phyloP scores from a whole-genome alignment of 2,329 filamentous ascomycete genomes.

The Leptographium radiaticola region DNA sequence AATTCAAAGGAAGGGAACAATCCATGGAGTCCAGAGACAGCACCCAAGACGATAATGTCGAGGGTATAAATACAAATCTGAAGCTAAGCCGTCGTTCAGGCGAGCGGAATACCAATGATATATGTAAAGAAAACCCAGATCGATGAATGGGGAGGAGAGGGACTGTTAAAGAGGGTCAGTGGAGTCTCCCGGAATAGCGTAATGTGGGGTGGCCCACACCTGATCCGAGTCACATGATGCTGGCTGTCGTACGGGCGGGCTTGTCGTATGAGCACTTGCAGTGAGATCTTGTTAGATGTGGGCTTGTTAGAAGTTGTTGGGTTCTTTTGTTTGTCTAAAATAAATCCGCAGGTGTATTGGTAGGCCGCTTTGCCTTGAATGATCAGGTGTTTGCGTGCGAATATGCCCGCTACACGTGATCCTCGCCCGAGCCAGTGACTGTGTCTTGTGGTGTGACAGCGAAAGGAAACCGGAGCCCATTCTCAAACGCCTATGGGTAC shows the following conservation, averaged over 20 bases:
- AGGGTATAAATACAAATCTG: no score
- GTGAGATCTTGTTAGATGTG: not conserved
- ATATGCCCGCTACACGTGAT: not conserved
- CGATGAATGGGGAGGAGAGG: no score
- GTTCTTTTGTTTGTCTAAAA: not conserved
- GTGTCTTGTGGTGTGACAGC: not conserved
- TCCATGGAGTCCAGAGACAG: no score
- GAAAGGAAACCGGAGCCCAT: not conserved
- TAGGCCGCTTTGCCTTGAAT: no score
- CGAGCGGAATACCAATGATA: no score
- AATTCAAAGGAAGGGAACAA: not conserved
- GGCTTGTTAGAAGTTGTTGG: not conserved
- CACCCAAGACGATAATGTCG: no score
- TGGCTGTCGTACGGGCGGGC: not conserved
- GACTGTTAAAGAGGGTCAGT: not conserved
- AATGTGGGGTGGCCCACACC: not conserved
- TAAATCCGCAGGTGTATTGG: no score
- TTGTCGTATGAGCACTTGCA: not conserved
- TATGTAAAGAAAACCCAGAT: no score
- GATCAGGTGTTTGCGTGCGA: not conserved
- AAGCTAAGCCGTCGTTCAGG: no score
- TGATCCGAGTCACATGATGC: not conserved
- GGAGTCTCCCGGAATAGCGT: not conserved
- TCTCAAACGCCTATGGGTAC: not conserved
- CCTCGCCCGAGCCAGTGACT: not conserved